phyloP scores from a whole-genome alignment of 2,329 filamentous ascomycete genomes.

The Paracamarosporium sp. region DNA sequence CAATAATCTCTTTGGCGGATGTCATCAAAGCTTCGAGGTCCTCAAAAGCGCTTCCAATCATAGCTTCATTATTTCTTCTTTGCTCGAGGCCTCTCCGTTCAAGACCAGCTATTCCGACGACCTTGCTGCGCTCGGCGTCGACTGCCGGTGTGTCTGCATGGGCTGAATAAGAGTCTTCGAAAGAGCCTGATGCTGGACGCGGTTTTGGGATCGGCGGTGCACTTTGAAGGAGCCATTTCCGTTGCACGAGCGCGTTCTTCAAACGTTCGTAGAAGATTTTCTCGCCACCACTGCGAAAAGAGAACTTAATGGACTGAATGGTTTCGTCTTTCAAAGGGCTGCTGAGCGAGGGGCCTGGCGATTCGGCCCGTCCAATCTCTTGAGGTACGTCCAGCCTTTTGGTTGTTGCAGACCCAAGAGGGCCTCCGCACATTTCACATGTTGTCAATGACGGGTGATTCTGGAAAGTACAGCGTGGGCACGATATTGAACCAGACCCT shows the following conservation, averaged over 20 bases:
- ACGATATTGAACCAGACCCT: constrained; percentile 50
- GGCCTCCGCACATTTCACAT: constrained; percentile 90
- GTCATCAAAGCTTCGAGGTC: constrained; percentile 97
- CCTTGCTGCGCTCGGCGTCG: constrained; percentile 55
- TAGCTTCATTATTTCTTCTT: constrained; percentile 88
- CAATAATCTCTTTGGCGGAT: constrained; percentile 94
- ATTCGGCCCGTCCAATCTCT: constrained; percentile 65
- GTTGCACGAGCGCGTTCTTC: constrained; percentile 85
- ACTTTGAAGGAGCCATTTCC: constrained; percentile 92
- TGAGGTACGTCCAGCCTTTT: constrained; percentile 51
- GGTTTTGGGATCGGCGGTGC: constrained; percentile 84
- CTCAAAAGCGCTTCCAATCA: constrained; percentile 94
- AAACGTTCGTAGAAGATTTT: constrained; percentile 89
- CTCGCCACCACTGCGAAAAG: constrained; percentile 87
- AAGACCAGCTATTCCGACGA: constrained; percentile 88
- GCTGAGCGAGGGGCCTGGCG: constrained; percentile 74
- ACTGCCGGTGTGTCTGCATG: constrained; percentile 23
- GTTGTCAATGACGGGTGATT: constrained; percentile 86
- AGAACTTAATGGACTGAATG: constrained; percentile 83
- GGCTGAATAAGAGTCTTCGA: constrained; percentile 36
- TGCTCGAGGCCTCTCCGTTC: constrained; percentile 85
- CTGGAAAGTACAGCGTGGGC: constrained; percentile 89
- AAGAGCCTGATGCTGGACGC: constrained; percentile 44
- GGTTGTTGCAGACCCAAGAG: constrained; percentile 64
- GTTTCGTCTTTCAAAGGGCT: constrained; percentile 62